phyloP scores from a whole-genome alignment of 2,329 filamentous ascomycete species.

The Fonsecaea erecta region DNA sequence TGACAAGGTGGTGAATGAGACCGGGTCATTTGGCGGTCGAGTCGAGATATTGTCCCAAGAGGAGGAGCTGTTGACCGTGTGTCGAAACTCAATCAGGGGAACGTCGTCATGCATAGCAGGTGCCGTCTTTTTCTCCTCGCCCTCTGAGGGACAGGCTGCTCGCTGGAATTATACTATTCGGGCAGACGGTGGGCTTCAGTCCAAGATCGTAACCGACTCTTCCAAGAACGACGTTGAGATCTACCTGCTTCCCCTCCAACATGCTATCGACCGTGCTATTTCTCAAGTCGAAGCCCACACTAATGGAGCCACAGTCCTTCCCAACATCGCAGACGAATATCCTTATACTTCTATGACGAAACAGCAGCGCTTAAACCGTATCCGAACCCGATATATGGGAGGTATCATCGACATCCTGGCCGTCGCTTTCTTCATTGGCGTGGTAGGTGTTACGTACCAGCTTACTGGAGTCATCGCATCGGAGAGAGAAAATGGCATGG shows the following conservation, averaged over 20 bases:
- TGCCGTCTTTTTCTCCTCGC: slow-evolving; percentile 75
- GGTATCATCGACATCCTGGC: slow-evolving; percentile 76
- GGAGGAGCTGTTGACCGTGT: slow-evolving; percentile 64
- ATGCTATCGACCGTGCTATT: slow-evolving; percentile 76
- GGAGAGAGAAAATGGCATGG: slow-evolving; percentile 85
- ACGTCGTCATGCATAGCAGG: slow-evolving; percentile 75
- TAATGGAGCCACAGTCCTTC: slow-evolving; percentile 51
- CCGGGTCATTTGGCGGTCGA: slow-evolving; percentile 60
- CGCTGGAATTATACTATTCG: slow-evolving; percentile 87
- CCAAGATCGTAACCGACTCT: slow-evolving; percentile 66
- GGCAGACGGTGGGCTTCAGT: slow-evolving; percentile 72
- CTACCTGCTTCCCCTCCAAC: slow-evolving; percentile 78
- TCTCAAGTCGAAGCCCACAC: slow-evolving; percentile 48
- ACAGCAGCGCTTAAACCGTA: slow-evolving; percentile 66
- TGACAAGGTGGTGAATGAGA: slow-evolving; percentile 62
- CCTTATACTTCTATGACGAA: slow-evolving; percentile 75
- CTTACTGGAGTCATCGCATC: slow-evolving; percentile 82
- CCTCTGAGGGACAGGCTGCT: slow-evolving; percentile 67
- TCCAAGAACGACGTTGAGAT: slow-evolving; percentile 74
- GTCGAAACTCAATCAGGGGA: slow-evolving; percentile 67
- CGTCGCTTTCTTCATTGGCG: slow-evolving; percentile 76
- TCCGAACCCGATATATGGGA: slow-evolving; percentile 72
- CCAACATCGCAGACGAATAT: slow-evolving; percentile 63
- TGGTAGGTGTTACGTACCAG: slow-evolving; percentile 84
- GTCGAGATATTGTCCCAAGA: slow-evolving; percentile 61